Base-by-base conservation (phyloP, 2,329 filamentous ascomycete species). In the Talaromyces piceae region DNA sequence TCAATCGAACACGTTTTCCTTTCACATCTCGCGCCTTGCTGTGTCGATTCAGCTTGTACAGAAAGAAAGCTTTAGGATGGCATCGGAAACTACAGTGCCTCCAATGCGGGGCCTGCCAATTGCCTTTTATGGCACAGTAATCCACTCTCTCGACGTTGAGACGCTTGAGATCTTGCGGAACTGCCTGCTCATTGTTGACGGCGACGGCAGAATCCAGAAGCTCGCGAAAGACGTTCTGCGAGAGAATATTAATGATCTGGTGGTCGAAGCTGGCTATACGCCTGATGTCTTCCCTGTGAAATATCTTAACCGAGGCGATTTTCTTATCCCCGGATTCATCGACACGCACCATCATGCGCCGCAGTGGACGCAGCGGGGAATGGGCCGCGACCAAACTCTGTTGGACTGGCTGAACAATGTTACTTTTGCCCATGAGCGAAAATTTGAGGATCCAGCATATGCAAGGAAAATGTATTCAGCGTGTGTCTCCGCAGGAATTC, bases 341-440 rank as follows among this genome's bases (percentile, higher is more conserved):
- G 83, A 86, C 67, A 85, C 82, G 1, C 83, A 86, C 64, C 84
- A 83, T 54, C 83, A 87, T 59, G 83, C 83, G 0, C 82, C 83
- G 2, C 75, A 78, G 64, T 77, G 72, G 69, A 65, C 71, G 20
- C 73, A 74, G 54, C 67, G 73, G 16, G 73, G 73, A 5, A 61
- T 70, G 3, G 73, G 73, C 4, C 69, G 70, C 48, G 71, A 72
- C 5, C 37, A 59, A 6, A 56, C 63, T 2, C 61, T 75, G 5
- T 56, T 83, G 6, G 78, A 84, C 59, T 87, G 83, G 83, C 72
- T 86, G 1, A 72, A 79, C 28, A 64, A 77, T n/a, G 71, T 83
- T 23, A 86, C 83, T 0, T 87, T 85, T 57, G 80, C 79, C 1
- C 75, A 80, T 55, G 83, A 87, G 63, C 77, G 81, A 3, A 77